Conservation (phyloP, 345 rosid genomes). For the Pistacia integerrima region DNA sequence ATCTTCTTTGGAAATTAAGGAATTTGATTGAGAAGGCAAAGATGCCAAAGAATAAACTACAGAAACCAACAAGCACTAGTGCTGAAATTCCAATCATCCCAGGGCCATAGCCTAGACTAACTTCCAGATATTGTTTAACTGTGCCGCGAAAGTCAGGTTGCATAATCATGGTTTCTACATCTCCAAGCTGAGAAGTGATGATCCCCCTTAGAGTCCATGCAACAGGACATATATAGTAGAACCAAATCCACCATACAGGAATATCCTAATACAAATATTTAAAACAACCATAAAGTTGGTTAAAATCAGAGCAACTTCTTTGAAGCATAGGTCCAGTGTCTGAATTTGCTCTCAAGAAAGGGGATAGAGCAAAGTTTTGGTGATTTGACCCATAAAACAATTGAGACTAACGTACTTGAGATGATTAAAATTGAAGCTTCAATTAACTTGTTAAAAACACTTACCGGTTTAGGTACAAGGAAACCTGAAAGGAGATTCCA, state of each 20-base stretch:
- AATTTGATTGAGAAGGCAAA: conserved; percentile 64
- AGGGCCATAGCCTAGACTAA: conserved; percentile 44
- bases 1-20: conserved; percentile 86
- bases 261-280: conserved; percentile 46
- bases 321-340: not conserved
- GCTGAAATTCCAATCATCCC: conserved; percentile 53
- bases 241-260: conserved; percentile 97
- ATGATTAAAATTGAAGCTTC: not conserved
- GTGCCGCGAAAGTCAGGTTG: conserved; percentile 58
- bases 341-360: not conserved
- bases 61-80: conserved; percentile 54
- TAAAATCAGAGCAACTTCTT: not conserved
- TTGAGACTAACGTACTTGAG: not conserved
- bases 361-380: not conserved
- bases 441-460: conserved; percentile 22
- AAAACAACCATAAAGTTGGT: not conserved
- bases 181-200: conserved; percentile 80
- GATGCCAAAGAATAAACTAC: conserved; percentile 57
- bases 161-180: conserved; percentile 58
- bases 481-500: conserved; percentile 94
- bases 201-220: conserved; percentile 85
- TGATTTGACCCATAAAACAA: not conserved
- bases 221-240: conserved; percentile 78
- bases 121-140: conserved; percentile 64
- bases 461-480: conserved; percentile 77